Evolutionary conservation across 441 rosid species (phyloP), one percentile per base, ranked within the genome.

Genomic region (Populus trichocarpa): DNA sequence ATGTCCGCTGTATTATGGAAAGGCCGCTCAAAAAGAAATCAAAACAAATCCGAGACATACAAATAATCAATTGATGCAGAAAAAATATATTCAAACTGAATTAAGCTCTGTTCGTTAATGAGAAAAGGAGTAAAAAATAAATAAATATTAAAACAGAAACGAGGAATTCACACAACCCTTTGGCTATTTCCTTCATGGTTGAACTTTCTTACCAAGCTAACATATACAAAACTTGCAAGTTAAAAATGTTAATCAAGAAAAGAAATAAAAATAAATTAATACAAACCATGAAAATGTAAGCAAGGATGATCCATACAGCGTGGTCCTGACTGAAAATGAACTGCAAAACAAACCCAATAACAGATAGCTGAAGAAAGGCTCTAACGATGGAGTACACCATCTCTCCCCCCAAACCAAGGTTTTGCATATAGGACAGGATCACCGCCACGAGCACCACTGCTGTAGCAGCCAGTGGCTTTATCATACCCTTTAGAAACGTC

Each of bases 301-400:
- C 98, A 8, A 91, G 83, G 68, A 95, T 2, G 86, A 95, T 93
- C 98, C 96, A 95, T 8, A 74, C 79, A 12, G 78, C 32, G 67
- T 81, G 85, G 0, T 89, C 74, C 72, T 88, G 92, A 32, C 64
- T 83, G 64, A 95, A 95, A 68, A 93, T 93, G 88, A 95, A 91
- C 69, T 92, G 93, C 76, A 95, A 90, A 76, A 93, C 98, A 67
- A 95, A 95, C 12, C 98, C 99, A 74, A 95, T 93, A 11, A 92
- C 72, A 5, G 99, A 93, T 50, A 95, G 90, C 81, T 93, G 98
- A 80, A 92, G 85, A 82, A 95, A 95, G 4, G 97, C 88, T 25
- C 97, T 82, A 64, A 85, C 65, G 73, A 92, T 86, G 40, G 97
- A 88, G 77, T 92, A 93, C 14, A 85, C 71, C 95, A 93, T 95